phyloP scores from a whole-genome alignment of 257 asterid species.

The Lantana camara region DNA sequence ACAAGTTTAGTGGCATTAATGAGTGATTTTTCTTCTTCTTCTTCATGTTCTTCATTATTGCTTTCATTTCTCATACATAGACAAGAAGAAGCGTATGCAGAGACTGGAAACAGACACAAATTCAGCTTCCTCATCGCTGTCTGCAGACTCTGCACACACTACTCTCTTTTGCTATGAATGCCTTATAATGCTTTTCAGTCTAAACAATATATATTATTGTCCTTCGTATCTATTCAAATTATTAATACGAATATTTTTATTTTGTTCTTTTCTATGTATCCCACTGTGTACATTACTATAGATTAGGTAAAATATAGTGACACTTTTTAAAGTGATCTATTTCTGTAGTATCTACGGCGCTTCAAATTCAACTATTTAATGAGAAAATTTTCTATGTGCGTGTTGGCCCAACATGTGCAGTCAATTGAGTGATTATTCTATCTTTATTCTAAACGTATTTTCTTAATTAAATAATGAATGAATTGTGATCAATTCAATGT shows the following conservation, averaged over 20 bases:
- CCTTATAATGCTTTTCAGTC: background rate
- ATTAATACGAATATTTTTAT: background rate
- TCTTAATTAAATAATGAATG: too few relatives aligned
- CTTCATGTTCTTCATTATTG: background rate
- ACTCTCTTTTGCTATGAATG: background rate
- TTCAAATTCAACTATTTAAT: too few relatives aligned
- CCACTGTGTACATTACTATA: background rate
- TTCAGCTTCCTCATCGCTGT: conserved; percentile 37
- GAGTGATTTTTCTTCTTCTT: conserved; percentile 22
- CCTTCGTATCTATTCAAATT: background rate
- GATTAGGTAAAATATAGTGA: too few relatives aligned
- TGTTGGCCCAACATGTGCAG: too few relatives aligned
- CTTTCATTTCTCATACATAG: conserved; percentile 19
- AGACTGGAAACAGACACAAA: conserved; percentile 34
- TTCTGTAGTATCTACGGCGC: too few relatives aligned
- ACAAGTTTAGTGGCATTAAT: background rate
- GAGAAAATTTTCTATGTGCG: too few relatives aligned
- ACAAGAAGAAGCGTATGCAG: conserved; percentile 28
- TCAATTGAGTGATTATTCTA: too few relatives aligned
- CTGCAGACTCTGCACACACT: background rate
- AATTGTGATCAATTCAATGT: too few relatives aligned
- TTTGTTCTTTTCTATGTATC: background rate
- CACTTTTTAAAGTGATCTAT: too few relatives aligned
- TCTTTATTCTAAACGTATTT: too few relatives aligned
- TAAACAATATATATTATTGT: background rate